Evolutionary conservation across 148 eudicot genomes (phyloP).

Genomic region (Silene conica): DNA sequence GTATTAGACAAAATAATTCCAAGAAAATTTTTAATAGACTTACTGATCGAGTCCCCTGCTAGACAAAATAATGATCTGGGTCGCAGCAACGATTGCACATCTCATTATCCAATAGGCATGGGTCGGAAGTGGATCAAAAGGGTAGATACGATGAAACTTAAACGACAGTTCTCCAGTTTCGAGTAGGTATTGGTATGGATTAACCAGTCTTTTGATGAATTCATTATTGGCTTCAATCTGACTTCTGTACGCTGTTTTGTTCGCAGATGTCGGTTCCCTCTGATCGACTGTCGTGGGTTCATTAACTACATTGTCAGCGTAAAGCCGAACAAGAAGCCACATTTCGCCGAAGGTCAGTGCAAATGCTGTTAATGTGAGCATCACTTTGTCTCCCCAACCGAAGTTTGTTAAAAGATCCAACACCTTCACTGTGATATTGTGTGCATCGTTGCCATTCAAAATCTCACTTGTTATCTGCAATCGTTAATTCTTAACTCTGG

Average conservation of each 20-base stretch:
- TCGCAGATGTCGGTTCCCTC: conserved; percentile 31
- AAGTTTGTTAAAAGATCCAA: conserved; percentile 26
- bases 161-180: not conserved
- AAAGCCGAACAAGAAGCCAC: conserved; percentile 49
- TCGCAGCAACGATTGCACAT: too few relatives aligned
- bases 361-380: conserved; percentile 42
- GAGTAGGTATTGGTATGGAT: conserved; percentile 30
- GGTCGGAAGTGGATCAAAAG: too few relatives aligned
- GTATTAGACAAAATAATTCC: too few relatives aligned
- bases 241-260: conserved; percentile 28
- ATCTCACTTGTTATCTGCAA: conserved; percentile 41
- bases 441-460: conserved; percentile 38
- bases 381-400: conserved; percentile 49
- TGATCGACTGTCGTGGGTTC: conserved; percentile 44
- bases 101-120: too few relatives aligned
- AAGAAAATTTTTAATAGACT: too few relatives aligned
- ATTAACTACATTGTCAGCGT: conserved; percentile 37
- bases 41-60: too few relatives aligned
- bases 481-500: too few relatives aligned
- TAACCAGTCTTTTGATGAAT: conserved; percentile 35
- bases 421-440: conserved; percentile 33
- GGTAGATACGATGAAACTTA: too few relatives aligned
- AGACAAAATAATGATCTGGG: too few relatives aligned
- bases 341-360: conserved; percentile 42
- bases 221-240: conserved; percentile 38